phyloP scores from a whole-genome alignment of 768 basidiomycete species.

The Amanita fuliginea region DNA sequence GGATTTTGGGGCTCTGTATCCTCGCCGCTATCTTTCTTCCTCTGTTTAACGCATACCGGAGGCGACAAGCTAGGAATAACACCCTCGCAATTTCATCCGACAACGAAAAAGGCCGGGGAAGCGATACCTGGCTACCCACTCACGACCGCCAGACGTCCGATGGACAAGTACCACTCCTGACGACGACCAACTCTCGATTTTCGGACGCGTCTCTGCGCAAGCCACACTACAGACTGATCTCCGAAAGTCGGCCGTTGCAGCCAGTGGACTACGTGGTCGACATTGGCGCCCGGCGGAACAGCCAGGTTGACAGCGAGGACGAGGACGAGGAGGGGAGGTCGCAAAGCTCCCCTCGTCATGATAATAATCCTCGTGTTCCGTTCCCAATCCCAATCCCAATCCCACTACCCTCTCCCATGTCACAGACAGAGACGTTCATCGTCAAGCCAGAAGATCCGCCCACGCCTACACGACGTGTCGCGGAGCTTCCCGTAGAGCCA shows the following conservation, averaged over 20 bases:
- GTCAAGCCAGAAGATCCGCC: background rate
- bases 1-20: background rate
- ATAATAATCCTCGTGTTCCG: background rate
- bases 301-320: background rate
- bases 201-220: background rate
- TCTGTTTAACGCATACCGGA: background rate
- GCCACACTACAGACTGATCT: constrained; percentile 1
- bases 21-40: background rate
- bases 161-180: background rate
- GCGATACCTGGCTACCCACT: background rate
- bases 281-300: background rate
- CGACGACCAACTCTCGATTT: background rate
- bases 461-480: background rate
- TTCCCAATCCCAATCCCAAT: background rate
- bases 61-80: background rate
- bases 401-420: background rate
- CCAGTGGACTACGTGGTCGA: background rate
- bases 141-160: background rate
- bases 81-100: background rate
- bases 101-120: background rate
- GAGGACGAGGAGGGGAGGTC: background rate
- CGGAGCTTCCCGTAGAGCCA: background rate
- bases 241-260: background rate
- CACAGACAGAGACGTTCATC: background rate
- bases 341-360: background rate